Base-by-base conservation (phyloP, 768 basidiomycete genomes). In the Phaeotremella skinneri region DNA sequence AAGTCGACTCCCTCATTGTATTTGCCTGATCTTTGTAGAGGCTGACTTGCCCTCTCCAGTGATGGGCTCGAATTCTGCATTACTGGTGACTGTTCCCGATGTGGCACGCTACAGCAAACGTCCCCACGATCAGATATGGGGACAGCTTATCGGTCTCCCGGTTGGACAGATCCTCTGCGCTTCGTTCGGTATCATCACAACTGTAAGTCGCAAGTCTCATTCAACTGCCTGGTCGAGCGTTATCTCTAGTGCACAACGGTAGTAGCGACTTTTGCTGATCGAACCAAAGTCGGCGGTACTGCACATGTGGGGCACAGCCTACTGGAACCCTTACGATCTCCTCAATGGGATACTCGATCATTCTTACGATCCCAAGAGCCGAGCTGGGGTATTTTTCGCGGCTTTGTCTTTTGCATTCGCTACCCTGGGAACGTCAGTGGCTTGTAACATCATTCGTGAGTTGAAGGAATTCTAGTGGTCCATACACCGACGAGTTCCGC, bases 261-360 rank as follows among this genome's bases (percentile, higher is more conserved):
- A n/a, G n/a, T n/a, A n/a, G n/a, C n/a, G n/a, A n/a, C n/a, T n/a
- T n/a, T n/a, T n/a, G n/a, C n/a, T n/a, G n/a, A n/a, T n/a, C n/a
- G n/a, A n/a, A n/a, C n/a, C 13, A 2, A 17, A 61, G 49, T 62
- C 64, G 25, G 64, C 64, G 26, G 56, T 66, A 4, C 61, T 59
- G 27, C 53, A 60, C 37, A 61, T 61, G 58, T 66, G 64, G 64
- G 64, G 64, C 16, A 55, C 52, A 14, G 61, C 64, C 3, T 58
- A 55, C 49, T 66, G 64, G 64, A 66, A 66, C 57, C 64, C 62
- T 26, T 66, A 61, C 49, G 61, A 63, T 34, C 49, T 66, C 0
- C 55, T 62, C 52, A 58, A 66, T 45, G 64, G 56, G n/a, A 66
- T 66, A 45, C 55, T 66, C 25, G 60, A 53, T 31, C 56, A 61